Evolutionary conservation across 202 grass and related monocot species (phyloP).

Genomic region (Brachypodium distachyon): DNA sequence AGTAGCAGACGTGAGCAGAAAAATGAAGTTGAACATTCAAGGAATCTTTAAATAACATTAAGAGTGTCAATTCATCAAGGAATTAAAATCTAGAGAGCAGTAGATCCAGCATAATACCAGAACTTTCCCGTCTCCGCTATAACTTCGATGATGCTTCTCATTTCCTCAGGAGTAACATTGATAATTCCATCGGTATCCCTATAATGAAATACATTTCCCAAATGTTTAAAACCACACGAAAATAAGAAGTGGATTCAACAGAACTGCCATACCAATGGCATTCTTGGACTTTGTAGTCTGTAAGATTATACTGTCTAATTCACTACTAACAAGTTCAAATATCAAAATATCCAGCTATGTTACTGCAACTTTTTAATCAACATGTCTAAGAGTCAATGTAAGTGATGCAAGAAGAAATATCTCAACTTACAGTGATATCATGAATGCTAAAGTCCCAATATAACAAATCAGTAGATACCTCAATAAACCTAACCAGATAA

Average conservation of each 20-base stretch:
- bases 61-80: not conserved
- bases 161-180: conserved; percentile 58
- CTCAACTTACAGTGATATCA: not conserved
- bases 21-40: not conserved
- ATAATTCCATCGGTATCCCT: conserved; percentile 43
- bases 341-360: not conserved
- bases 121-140: conserved; percentile 82
- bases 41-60: not conserved
- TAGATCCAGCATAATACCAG: conserved; percentile 51
- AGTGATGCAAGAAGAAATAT: not conserved
- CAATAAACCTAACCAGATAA: not conserved
- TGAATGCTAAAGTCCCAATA: not conserved
- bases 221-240: conserved; percentile 11
- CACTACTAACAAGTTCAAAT: not conserved
- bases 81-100: not conserved
- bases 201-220: conserved; percentile 23
- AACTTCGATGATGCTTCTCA: conserved; percentile 76
- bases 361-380: not conserved
- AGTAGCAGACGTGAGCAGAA: not conserved
- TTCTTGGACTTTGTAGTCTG: not conserved
- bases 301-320: not conserved
- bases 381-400: not conserved
- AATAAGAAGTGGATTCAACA: not conserved
- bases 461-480: not conserved
- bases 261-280: not conserved